Percentiles rank a stretch among this genome's conserved stretches.
Conservation (phyloP, 306 rosid species). For the Styphnolobium japonicum region DNA sequence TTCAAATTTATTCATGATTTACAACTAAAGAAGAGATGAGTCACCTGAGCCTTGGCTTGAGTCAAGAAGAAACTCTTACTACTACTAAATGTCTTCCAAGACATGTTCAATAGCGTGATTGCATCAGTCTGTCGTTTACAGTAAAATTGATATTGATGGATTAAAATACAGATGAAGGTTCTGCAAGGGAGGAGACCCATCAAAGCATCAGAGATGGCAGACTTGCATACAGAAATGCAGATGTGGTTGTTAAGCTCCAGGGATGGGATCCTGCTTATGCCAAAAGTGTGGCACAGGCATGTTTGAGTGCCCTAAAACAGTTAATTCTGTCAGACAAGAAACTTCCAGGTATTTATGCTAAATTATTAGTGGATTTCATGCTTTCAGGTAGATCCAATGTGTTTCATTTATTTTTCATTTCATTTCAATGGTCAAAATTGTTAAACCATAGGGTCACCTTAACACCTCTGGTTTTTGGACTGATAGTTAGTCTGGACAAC, state of each 20-base stretch:
- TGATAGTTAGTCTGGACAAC: background rate
- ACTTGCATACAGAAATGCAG: conserved; percentile 69
- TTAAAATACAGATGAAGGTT: conserved; percentile 70
- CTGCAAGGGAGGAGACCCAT: conserved; percentile 82
- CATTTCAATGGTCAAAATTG: background rate
- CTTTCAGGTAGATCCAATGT: conserved; percentile 9
- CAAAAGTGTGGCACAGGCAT: conserved; percentile 77
- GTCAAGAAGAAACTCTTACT: background rate
- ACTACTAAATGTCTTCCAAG: background rate
- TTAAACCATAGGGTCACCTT: background rate
- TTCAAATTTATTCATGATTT: conserved; percentile 6
- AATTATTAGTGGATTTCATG: background rate
- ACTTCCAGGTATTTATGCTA: conserved; percentile 65
- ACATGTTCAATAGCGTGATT: background rate
- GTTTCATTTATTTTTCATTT: background rate
- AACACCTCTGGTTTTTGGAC: background rate
- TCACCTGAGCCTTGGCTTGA: background rate
- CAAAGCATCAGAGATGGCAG: conserved; percentile 54
- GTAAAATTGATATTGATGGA: conserved; percentile 5
- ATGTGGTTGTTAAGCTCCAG: conserved; percentile 77
- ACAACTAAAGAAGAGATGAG: background rate
- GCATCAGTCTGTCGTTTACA: conserved; percentile 10
- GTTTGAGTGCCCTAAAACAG: conserved; percentile 87
- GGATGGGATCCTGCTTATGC: conserved; percentile 83
- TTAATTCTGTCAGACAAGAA: conserved; percentile 72